Base-by-base conservation (phyloP, 163 green algal species). In the Chlamydomonas reinhardtii region DNA sequence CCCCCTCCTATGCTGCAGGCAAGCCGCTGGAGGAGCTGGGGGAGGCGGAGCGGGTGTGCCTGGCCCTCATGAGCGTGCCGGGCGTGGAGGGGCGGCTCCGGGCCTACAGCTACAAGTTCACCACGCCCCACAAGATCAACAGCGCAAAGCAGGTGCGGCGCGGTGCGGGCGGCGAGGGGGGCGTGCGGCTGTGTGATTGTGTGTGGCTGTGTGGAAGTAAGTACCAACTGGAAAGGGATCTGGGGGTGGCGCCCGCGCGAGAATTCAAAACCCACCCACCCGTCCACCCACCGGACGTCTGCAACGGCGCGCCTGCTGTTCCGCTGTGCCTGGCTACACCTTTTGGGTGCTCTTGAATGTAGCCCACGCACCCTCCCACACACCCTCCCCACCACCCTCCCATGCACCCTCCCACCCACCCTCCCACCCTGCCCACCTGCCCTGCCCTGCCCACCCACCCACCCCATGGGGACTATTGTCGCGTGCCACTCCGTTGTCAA, bases 71-170 rank as follows among this genome's bases (percentile, higher is more conserved):
- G 85, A 43, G 35, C 34, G 78, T 92, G 54, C 89, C 89, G 2
- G 14, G 14, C 22, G 85, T 89, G 65, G 89, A 89, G 39, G 71
- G 74, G 56, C 82, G 89, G 17, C 82, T 92, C 35, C 59, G 68
- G 54, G 83, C 83, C 64, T 91, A 84, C 73, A n/a, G 37, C 25
- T 88, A 92, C 82, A 90, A 87, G 72, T 92, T 90, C 77, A n/a
- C 37, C 22, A 76, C 76, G 31, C 89, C 85, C 0, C 54, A 87
- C 31, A 92, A 92, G 89, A 82, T 92, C 24, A 75, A 66, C 34
- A 85, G 39, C 59, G 87, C 87, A 25, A 91, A 73, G 61, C 66
- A 79, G 59, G 79, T 87, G 54, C n/a, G n/a, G n/a, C n/a, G n/a
- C n/a, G n/a, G n/a, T n/a, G n/a, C n/a, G n/a, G n/a, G n/a, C n/a